phyloP scores from a whole-genome alignment of 768 basidiomycete species.

The Leccinum subgranulosum region DNA sequence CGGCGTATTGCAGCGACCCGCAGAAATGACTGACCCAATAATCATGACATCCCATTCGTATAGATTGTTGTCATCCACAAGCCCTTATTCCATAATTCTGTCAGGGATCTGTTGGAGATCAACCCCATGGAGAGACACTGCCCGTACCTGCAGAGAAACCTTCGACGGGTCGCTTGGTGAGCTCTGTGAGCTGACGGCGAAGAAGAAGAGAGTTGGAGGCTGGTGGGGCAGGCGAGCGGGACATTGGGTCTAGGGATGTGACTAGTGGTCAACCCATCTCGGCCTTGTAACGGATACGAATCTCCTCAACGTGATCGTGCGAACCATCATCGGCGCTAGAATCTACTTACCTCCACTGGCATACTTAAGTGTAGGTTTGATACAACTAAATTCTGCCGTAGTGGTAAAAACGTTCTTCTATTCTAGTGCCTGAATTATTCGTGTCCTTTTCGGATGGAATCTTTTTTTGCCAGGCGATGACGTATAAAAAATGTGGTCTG shows the following conservation, averaged over 20 bases:
- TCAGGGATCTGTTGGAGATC: conserved; percentile 34
- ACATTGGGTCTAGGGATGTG: conserved; percentile 13
- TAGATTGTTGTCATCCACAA: conserved; percentile 92
- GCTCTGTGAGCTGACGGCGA: conserved; percentile 75
- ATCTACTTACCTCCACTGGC: not conserved
- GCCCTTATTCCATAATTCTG: conserved; percentile 49
- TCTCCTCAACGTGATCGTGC: conserved; percentile 20
- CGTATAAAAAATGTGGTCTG: not conserved
- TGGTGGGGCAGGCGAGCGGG: conserved; percentile 28
- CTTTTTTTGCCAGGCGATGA: not conserved
- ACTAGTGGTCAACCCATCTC: not conserved
- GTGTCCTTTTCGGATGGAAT: too few species aligned
- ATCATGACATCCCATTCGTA: conserved; percentile 97
- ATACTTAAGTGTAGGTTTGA: not conserved
- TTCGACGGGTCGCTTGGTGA: conserved; percentile 91
- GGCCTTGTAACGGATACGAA: not conserved
- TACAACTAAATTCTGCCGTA: not conserved
- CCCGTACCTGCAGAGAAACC: conserved; percentile 89
- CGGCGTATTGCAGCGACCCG: conserved; percentile 10
- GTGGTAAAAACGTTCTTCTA: not conserved
- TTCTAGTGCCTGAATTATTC: not conserved
- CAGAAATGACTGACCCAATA: conserved; percentile 65
- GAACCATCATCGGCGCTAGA: conserved; percentile 4
- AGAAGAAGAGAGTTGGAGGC: conserved; percentile 54
- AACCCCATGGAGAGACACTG: conserved; percentile 24